phyloP scores from a whole-genome alignment of 1,139 yeast genomes.

The Arxiozyma slooffiae region DNA sequence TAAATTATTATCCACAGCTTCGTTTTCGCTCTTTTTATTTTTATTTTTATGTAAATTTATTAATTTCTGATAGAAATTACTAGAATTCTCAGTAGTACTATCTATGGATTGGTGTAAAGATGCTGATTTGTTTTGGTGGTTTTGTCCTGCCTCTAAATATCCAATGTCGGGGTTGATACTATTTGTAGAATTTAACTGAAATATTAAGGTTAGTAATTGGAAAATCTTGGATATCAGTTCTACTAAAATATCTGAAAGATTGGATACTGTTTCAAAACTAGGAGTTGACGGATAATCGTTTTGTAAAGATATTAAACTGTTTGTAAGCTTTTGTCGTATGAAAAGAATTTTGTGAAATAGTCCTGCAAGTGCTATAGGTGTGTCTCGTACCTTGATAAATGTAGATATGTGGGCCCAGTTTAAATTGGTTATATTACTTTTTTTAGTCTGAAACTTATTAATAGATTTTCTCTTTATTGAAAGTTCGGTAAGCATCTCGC shows the following conservation, averaged over 20 bases:
- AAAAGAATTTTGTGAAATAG: slow-evolving; percentile 17
- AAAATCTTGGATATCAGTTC: slow-evolving; percentile 18
- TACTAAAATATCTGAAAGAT: slow-evolving; percentile 18
- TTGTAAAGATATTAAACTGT: slow-evolving; percentile 11
- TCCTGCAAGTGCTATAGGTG: slow-evolving; percentile 7
- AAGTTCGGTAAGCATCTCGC: slow-evolving; percentile 21
- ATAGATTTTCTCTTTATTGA: slow-evolving; percentile 14
- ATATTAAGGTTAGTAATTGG: slow-evolving; percentile 18
- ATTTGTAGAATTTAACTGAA: slow-evolving; percentile 26
- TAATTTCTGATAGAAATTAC: slow-evolving; percentile 23
- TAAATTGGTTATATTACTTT: background rate
- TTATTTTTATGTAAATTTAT: slow-evolving; percentile 23
- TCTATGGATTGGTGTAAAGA: background rate
- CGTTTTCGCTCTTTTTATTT: slow-evolving; percentile 19
- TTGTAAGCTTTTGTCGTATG: slow-evolving; percentile 17
- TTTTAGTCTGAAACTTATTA: slow-evolving; percentile 1
- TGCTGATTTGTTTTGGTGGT: background rate
- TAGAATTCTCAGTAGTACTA: slow-evolving; percentile 7
- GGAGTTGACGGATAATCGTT: slow-evolving; percentile 6
- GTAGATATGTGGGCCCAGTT: slow-evolving; percentile 3
- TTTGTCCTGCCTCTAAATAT: slow-evolving; percentile 9
- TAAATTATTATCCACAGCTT: slow-evolving; percentile 10
- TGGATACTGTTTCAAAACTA: slow-evolving; percentile 10
- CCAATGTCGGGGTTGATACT: slow-evolving; percentile 22
- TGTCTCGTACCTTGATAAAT: background rate